A percentile compares a stretch with the other conserved stretches of the same genome.
Conservation (phyloP, 2,329 filamentous ascomycete genomes). For the Hymenoscyphus fraxineus region DNA sequence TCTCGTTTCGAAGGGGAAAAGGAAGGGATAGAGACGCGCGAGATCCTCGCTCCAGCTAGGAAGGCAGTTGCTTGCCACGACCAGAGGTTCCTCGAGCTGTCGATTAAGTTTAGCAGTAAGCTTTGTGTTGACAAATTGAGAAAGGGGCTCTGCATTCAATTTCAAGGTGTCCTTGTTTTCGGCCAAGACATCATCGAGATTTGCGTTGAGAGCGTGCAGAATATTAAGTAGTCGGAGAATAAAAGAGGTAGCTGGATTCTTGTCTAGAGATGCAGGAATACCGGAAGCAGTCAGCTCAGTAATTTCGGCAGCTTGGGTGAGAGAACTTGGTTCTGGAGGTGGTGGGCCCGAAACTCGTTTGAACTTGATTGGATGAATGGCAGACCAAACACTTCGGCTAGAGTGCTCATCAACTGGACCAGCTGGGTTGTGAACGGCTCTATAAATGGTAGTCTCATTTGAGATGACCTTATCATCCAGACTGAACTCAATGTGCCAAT, state of each 20-base stretch:
- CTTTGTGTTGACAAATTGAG: constrained; percentile 98
- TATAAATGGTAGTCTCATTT: constrained; percentile 93
- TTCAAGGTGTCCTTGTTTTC: constrained; percentile 69
- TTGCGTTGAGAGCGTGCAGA: constrained; percentile 86
- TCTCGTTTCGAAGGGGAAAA: constrained; percentile 96
- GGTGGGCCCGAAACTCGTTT: constrained; percentile 80
- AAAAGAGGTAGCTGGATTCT: constrained; percentile 78
- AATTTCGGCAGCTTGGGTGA: constrained; percentile 50
- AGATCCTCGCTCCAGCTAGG: constrained; percentile 96
- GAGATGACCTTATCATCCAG: constrained; percentile 78
- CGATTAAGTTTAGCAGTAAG: constrained; percentile 96
- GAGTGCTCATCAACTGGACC: constrained; percentile 60
- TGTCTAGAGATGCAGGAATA: constrained; percentile 74
- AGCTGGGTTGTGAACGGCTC: constrained; percentile 69
- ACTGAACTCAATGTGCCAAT: constrained; percentile 97
- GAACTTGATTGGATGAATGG: constrained; percentile 88
- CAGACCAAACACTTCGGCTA: constrained; percentile 81
- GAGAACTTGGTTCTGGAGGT: constrained; percentile 64
- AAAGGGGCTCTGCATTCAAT: constrained; percentile 75
- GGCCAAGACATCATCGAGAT: constrained; percentile 83
- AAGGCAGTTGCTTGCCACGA: constrained; percentile 94
- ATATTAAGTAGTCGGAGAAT: constrained; percentile 87
- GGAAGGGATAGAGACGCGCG: constrained; percentile 87
- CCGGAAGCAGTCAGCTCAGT: constrained; percentile 53
- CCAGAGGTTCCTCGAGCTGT: constrained; percentile 91